These are phyloP conservation scores for Amaranthus palmeri DNA, from an alignment of 148 eudicot species.

Conservation along the genomic window DNA sequence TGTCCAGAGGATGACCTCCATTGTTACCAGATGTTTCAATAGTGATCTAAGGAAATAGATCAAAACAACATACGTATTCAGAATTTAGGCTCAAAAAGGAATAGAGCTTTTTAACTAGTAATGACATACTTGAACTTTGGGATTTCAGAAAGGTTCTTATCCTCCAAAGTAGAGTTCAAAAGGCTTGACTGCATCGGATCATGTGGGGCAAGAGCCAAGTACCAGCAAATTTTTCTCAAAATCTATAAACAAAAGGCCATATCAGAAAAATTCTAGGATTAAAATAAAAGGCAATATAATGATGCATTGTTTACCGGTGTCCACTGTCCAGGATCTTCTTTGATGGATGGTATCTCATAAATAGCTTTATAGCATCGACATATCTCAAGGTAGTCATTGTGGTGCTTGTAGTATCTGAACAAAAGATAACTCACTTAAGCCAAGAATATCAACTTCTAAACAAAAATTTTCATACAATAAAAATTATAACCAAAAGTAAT, in stretches of 20 bases:
- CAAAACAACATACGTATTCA: neutral
- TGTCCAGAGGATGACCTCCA: conserved; percentile 94
- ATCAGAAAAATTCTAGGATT: neutral
- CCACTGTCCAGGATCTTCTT: conserved; percentile 68
- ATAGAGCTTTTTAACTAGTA: neutral
- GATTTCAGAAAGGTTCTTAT: conserved; percentile 78
- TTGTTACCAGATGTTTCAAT: conserved; percentile 80
- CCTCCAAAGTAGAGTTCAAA: conserved; percentile 81
- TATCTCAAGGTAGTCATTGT: conserved; percentile 79
- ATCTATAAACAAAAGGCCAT: conserved; percentile 34
- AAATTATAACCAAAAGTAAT: neutral
- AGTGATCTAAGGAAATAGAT: conserved; percentile 40
- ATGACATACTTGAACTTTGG: conserved; percentile 60
- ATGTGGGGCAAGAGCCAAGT: conserved; percentile 70
- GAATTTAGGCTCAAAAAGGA: neutral
- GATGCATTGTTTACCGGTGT: conserved; percentile 42
- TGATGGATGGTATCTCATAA: conserved; percentile 74
- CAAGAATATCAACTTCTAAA: neutral
- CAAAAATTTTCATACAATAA: neutral
- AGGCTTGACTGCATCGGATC: conserved; percentile 98
- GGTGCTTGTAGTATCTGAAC: conserved; percentile 57
- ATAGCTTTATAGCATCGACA: conserved; percentile 83
- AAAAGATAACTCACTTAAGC: neutral
- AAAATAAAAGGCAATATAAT: neutral
- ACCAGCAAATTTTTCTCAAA: conserved; percentile 91